These are phyloP conservation scores for Cornus florida DNA, from an alignment of 148 eudicot genomes.

Conservation along the genomic window DNA sequence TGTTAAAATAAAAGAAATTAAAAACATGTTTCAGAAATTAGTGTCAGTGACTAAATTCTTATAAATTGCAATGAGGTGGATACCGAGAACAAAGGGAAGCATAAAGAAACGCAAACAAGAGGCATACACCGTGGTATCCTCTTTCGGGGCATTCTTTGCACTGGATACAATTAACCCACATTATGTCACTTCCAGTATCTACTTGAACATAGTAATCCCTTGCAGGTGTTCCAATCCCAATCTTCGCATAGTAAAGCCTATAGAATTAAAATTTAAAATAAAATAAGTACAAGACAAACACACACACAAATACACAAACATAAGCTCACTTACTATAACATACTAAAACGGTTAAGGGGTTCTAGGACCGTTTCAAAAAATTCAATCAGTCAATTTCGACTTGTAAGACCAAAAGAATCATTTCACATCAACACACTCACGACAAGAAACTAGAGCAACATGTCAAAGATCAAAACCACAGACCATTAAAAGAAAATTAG, in stretches of 20 bases:
- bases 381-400: neutral
- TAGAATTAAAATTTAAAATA: slow-evolving; percentile 16
- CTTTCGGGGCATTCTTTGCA: slow-evolving; percentile 81
- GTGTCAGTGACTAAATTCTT: neutral
- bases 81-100: slow-evolving; percentile 1
- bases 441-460: neutral
- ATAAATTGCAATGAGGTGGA: neutral
- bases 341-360: too few relatives aligned
- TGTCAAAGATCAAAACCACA: too few relatives aligned
- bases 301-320: too few relatives aligned
- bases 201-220: slow-evolving; percentile 91
- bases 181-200: slow-evolving; percentile 91
- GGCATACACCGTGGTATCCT: slow-evolving; percentile 82
- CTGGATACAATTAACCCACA: slow-evolving; percentile 93
- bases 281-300: neutral
- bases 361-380: neutral
- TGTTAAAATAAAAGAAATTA: slow-evolving; percentile 32
- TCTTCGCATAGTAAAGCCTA: slow-evolving; percentile 91
- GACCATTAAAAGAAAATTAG: neutral
- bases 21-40: slow-evolving; percentile 10
- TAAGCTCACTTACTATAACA: neutral
- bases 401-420: neutral
- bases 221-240: slow-evolving; percentile 89
- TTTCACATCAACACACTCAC: neutral
- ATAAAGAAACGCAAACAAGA: slow-evolving; percentile 11